Conservation (phyloP, 208 protist genomes). For the Borovskyia barvae region DNA sequence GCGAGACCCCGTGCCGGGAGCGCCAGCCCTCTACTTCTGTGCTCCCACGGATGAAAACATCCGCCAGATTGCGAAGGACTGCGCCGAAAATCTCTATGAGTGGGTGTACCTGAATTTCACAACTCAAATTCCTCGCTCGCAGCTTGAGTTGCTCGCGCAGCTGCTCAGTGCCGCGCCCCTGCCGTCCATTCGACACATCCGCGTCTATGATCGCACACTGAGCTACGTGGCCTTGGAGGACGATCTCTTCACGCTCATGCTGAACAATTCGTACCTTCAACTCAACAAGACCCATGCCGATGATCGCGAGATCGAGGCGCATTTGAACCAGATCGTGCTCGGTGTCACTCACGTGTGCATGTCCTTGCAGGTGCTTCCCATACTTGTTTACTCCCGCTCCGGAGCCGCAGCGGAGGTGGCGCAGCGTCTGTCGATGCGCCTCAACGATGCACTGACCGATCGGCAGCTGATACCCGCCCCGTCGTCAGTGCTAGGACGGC, state of each 20-base stretch:
- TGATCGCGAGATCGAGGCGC: slow-evolving; percentile 72
- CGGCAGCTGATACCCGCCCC: slow-evolving; percentile 55
- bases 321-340: slow-evolving; percentile 66
- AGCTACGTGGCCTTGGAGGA: slow-evolving; percentile 82
- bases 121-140: slow-evolving; percentile 60
- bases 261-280: slow-evolving; percentile 64
- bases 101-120: slow-evolving; percentile 91
- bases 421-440: slow-evolving; percentile 50
- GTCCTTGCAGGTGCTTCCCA: slow-evolving; percentile 75
- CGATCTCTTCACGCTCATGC: slow-evolving; percentile 87
- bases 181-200: slow-evolving; percentile 76
- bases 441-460: slow-evolving; percentile 78
- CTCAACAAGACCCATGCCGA: slow-evolving; percentile 60
- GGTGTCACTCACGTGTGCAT: slow-evolving; percentile 84
- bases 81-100: slow-evolving; percentile 72
- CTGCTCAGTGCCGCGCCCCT: slow-evolving; percentile 45
- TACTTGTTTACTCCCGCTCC: slow-evolving; percentile 81
- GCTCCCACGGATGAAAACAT: slow-evolving; percentile 88
- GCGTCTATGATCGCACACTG: slow-evolving; percentile 80
- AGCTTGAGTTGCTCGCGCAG: slow-evolving; percentile 73
- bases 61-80: slow-evolving; percentile 67
- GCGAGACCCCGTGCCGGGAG: slow-evolving; percentile 82
- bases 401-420: slow-evolving; percentile 80
- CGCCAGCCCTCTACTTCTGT: slow-evolving; percentile 89
- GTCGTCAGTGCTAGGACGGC: slow-evolving; percentile 57